These are phyloP conservation scores for Berkeleyomyces basicola DNA, from an alignment of 2,329 filamentous ascomycete species.

Conservation along the genomic window DNA sequence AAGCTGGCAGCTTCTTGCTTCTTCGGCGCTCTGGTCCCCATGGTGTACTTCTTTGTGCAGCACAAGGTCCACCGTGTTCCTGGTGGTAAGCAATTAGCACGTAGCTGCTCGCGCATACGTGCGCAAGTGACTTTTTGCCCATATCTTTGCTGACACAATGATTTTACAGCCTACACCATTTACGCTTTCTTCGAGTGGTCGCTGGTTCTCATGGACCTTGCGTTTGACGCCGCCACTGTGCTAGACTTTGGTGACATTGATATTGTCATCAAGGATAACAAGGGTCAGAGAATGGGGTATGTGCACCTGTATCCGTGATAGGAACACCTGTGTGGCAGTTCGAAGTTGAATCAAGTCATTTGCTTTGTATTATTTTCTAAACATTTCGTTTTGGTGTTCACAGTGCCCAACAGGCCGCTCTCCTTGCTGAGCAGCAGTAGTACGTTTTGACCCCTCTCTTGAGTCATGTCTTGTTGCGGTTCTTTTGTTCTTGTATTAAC, in stretches of 20 bases:
- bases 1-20: constrained; percentile 72
- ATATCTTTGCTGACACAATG: constrained; percentile 12
- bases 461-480: background rate
- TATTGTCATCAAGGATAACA: constrained; percentile 72
- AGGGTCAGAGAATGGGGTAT: constrained; percentile 93
- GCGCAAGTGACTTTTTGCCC: background rate
- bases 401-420: constrained; percentile 12
- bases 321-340: constrained; percentile 24
- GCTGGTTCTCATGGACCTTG: constrained; percentile 85
- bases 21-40: constrained; percentile 75
- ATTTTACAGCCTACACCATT: constrained; percentile 65
- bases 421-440: constrained; percentile 10
- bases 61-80: constrained; percentile 92
- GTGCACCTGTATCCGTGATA: constrained; percentile 68
- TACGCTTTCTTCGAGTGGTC: constrained; percentile 98
- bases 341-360: background rate
- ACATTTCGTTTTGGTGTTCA: constrained; percentile 6
- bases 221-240: constrained; percentile 86
- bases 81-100: constrained; percentile 50
- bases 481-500: constrained; percentile 4
- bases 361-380: constrained; percentile 14
- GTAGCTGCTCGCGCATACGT: no score
- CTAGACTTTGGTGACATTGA: constrained; percentile 85
- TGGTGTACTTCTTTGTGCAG: constrained; percentile 96
- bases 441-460: constrained; percentile 25